These are phyloP conservation scores for Chalara sp. DNA, from an alignment of 2,329 filamentous ascomycete species.

Conservation along the genomic window DNA sequence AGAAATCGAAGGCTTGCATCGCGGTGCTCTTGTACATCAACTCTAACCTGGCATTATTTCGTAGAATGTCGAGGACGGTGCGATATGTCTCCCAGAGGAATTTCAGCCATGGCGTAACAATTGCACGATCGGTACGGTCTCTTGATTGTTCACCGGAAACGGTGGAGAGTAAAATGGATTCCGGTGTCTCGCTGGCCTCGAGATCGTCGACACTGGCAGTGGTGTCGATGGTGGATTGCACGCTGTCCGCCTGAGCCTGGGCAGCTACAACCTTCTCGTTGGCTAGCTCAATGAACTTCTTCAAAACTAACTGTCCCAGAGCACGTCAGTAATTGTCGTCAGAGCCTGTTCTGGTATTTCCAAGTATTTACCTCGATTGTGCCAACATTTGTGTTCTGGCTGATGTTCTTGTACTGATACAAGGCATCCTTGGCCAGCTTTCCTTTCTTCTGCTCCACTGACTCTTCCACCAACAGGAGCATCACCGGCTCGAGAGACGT, in stretches of 20 bases:
- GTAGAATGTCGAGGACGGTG: conserved; percentile 94
- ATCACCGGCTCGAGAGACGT: conserved; percentile 95
- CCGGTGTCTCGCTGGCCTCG: conserved; percentile 93
- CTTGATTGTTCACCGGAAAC: conserved; percentile 97
- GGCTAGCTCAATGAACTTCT: conserved; percentile 95
- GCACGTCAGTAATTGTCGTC: conserved; percentile 9
- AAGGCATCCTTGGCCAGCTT: conserved; percentile 98
- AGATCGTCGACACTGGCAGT: conserved; percentile 83
- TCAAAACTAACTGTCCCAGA: conserved; percentile 67
- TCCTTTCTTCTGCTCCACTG: conserved; percentile 94
- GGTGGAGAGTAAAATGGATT: conserved; percentile 95
- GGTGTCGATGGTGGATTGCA: conserved; percentile 79
- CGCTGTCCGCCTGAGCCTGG: conserved; percentile 91
- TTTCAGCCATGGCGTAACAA: conserved; percentile 98
- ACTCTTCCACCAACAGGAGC: conserved; percentile 94
- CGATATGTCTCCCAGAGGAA: conserved; percentile 99
- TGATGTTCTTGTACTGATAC: conserved; percentile 99
- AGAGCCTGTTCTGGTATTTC: not conserved
- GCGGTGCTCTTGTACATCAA: conserved; percentile 98
- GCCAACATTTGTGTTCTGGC: conserved; percentile 95
- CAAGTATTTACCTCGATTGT: conserved; percentile 74
- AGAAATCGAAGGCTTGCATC: conserved; percentile 98
- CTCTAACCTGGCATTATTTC: conserved; percentile 97
- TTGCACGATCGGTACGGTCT: conserved; percentile 94
- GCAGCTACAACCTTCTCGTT: conserved; percentile 94